Evolutionary conservation across 2,329 filamentous ascomycete genomes (phyloP), one percentile per base, ranked within the genome.

Genomic region (Shiraia sp.): DNA sequence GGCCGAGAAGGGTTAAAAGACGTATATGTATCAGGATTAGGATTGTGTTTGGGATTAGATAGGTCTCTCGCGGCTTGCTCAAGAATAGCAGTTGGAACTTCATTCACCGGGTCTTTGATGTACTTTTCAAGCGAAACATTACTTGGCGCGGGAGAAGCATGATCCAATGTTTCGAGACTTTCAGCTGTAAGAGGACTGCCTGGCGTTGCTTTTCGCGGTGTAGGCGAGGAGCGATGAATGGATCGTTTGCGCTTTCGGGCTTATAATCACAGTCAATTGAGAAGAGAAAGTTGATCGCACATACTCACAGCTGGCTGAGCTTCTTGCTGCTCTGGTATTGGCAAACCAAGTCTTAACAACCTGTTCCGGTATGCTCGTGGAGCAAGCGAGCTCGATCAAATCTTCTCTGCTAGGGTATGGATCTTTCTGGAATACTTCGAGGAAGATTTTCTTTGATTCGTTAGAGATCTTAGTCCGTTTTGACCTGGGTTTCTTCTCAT

Each of bases 291-390:
- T 15, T 8, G 15, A 15, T 32, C 6, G 9, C 10, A 12, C 14
- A n/a, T n/a, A 32, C 30, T 32, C 2, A 32, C 30, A 10, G 10
- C 8, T 10, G 7, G 4, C 30, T 16, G 19, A 7, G n/a, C 12
- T 15, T 14, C 14, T 16, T 34, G 19, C 19, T 6, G 33, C 16
- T 31, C 38, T 38, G 1, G 34, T 16, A 17, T 46, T 46, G 4
- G 28, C 12, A 10, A 42, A 46, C 43, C 43, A 46, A 9, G 8
- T 46, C 10, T 28, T 37, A 6, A 42, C n/a, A 3, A 14, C 28
- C 10, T 14, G 24, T 9, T 6, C 15, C 1, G 31, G 1, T 6
- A 45, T 28, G 1, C 24, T 15, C 8, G 34, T 35, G 10, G 6
- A 6, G 4, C 2, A n/a, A 10, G 37, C 31, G 5, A 41, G 15